Evolutionary conservation across 2,329 filamentous ascomycete species (phyloP), one percentile per base, ranked within the genome.

Genomic region (Xylaria sp.): DNA sequence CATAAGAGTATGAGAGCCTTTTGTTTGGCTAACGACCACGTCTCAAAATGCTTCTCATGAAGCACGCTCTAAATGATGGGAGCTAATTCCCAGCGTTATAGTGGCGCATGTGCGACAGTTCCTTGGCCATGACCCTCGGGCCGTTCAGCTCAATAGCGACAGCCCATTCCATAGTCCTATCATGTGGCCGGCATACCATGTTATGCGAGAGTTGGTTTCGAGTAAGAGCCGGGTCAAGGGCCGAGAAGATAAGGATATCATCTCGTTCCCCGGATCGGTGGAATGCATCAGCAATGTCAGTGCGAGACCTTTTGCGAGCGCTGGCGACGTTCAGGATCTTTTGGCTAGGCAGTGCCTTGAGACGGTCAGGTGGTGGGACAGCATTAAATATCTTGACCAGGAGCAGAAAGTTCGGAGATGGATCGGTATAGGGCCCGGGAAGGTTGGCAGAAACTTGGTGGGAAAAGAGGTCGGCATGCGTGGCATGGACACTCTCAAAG

Each of bases 291-390:
- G 92, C 75, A 98, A 98, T 78, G 92, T 98, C 51, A 92, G 90
- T 7, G 94, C 92, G 3, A 82, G 89, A 62, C 94, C 94, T 0
- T 97, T 97, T 73, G 79, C 83, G 71, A 92, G 87, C 71, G 89
- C 88, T 73, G 88, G 89, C 48, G 88, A 97, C 71, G 83, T 98
- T 36, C 93, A 93, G 77, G 90, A 97, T 70, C 81, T 97, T 54
- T 83, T 97, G 58, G 90, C 94, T 1, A 83, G 93, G 57, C 92
- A 94, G 76, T 94, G 92, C 69, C 89, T 96, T n/a, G 93, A 97
- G 82, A 98, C 94, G 34, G 93, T 98, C 50, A 86, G 88, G 67
- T 98, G 95, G 95, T 97, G 94, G 90, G 93, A 97, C 73, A 96
- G 93, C 75, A 94, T 98, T 75, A 90, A 89, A 72, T 97, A 97